Evolutionary conservation across 495 filamentous ascomycete genomes (phyloP).

Genomic region (Daldinia caldariorum): DNA sequence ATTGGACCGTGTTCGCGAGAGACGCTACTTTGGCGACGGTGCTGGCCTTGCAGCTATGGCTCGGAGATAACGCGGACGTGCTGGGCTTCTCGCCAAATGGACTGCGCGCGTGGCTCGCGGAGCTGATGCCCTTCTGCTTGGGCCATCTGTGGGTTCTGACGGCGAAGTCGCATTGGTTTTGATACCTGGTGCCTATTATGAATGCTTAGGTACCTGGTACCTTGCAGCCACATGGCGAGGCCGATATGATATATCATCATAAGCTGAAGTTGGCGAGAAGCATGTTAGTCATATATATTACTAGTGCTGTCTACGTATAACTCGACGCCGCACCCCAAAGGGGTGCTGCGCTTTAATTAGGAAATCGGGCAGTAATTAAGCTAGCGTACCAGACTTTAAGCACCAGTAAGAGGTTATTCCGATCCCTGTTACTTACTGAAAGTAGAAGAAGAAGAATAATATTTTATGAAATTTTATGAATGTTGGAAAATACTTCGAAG

Average conservation of each 20-base stretch:
- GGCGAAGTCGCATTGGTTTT: constrained; percentile 31
- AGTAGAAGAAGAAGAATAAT: too few species aligned
- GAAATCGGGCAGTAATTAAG: too few species aligned
- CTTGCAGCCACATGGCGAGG: background rate
- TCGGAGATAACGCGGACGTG: constrained; percentile 23
- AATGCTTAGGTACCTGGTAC: too few species aligned
- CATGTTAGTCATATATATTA: background rate
- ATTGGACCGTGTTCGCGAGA: constrained; percentile 36
- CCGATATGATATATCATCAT: background rate
- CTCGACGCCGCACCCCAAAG: too few species aligned
- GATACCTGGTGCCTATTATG: constrained; percentile 7
- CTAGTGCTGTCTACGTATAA: too few species aligned
- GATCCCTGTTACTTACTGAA: too few species aligned
- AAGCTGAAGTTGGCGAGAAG: background rate
- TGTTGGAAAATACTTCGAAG: too few species aligned
- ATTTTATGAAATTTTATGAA: too few species aligned
- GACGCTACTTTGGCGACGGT: constrained; percentile 27
- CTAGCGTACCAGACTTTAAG: too few species aligned
- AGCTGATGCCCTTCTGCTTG: constrained; percentile 32
- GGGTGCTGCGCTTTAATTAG: too few species aligned
- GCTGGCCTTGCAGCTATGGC: constrained; percentile 24
- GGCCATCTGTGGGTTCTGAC: constrained; percentile 34
- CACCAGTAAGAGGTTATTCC: too few species aligned
- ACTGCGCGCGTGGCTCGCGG: constrained; percentile 24
- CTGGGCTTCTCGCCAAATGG: constrained; percentile 28